phyloP scores from a whole-genome alignment of 108 stramenopile genomes.

The Cyclotella baltica region DNA sequence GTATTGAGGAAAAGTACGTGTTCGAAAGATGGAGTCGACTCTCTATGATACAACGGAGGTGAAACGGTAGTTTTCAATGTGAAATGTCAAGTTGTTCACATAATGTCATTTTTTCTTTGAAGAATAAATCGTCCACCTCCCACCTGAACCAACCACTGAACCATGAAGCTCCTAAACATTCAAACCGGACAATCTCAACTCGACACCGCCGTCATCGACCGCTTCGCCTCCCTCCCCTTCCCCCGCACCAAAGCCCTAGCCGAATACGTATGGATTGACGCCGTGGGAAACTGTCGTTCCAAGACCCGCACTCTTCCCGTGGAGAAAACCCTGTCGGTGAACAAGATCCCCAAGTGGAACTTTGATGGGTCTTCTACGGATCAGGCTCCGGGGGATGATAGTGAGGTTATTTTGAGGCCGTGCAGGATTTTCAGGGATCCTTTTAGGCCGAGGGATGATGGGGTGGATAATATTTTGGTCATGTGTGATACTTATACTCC shows the following conservation, averaged over 20 bases:
- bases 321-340: conserved; percentile 50
- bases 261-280: conserved; percentile 94
- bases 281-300: conserved; percentile 85
- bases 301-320: conserved; percentile 88
- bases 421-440: conserved; percentile 93
- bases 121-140: too few relatives aligned
- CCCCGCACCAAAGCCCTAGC: conserved; percentile 78
- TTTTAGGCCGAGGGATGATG: conserved; percentile 88
- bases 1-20: too few relatives aligned
- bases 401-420: conserved; percentile 92
- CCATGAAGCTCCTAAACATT: too few relatives aligned
- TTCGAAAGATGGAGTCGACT: too few relatives aligned
- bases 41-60: too few relatives aligned
- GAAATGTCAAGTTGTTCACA: too few relatives aligned
- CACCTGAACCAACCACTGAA: too few relatives aligned
- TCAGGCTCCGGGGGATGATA: conserved; percentile 97
- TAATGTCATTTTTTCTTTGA: too few relatives aligned
- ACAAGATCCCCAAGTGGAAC: conserved; percentile 93
- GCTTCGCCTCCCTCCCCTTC: conserved; percentile 72
- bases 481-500: conserved; percentile 97
- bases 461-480: conserved; percentile 91
- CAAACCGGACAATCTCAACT: conserved; percentile 74
- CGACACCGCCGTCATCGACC: conserved; percentile 75
- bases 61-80: too few relatives aligned
- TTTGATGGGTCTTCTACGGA: conserved; percentile 96